Evolutionary conservation across 2,329 filamentous ascomycete species (phyloP), one percentile per base, ranked within the genome.

Genomic region (Colletotrichum sp.): DNA sequence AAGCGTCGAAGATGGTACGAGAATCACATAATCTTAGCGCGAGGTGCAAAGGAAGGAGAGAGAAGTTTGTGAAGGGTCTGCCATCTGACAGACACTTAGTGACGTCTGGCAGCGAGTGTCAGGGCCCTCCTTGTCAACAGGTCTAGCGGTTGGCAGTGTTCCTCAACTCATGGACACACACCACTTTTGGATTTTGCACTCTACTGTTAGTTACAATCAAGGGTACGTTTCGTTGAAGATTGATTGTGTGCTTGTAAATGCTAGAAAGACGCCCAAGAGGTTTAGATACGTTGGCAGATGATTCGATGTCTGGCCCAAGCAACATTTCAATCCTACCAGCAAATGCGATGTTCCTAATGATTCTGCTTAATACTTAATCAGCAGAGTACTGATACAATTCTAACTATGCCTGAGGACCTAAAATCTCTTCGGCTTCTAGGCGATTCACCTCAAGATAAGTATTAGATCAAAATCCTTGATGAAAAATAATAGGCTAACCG

Each of bases 31-130:
- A 52, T 21, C 39, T 48, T 12, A n/a, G 9, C 18, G 18, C 39
- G 39, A 21, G n/a, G n/a, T 21, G 18, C 43, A 21, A 0, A 21
- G 6, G 43, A 7, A 7, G 26, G 10, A 21, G 1, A 52, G n/a
- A 21, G n/a, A 52, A 21, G 16, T 2, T 21, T 52, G 10, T 21
- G 0, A 13, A 0, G 10, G 3, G n/a, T 21, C n/a, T 13, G n/a
- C 43, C n/a, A 52, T 1, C 2, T 52, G 10, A 2, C 43, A 7
- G 10, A 13, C 43, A 21, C 43, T 7, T 2, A 2, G 6, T 0
- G 0, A 1, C n/a, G 6, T 1, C 43, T 52, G n/a, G 43, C 43
- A 21, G n/a, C 43, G 10, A 52, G 43, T 12, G n/a, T 10, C 2
- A 6, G 1, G 9, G 10, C n/a, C 43, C 2, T 21, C n/a, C 43